These are phyloP conservation scores for Krasilnikovozyma curviuscula DNA, from an alignment of 768 basidiomycete species.

Conservation along the genomic window DNA sequence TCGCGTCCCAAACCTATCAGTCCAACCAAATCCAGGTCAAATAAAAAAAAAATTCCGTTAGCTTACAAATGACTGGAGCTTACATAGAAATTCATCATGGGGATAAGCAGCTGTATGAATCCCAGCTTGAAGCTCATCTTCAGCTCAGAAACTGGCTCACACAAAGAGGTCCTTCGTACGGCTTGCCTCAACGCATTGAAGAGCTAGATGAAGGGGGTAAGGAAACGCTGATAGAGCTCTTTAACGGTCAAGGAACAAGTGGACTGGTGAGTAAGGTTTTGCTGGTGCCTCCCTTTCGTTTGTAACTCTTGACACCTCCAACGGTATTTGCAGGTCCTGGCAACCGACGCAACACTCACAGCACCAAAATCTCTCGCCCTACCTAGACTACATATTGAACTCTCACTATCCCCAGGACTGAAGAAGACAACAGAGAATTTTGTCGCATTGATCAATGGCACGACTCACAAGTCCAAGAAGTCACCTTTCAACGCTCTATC, in stretches of 20 bases:
- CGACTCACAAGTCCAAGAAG: slow-evolving; percentile 33
- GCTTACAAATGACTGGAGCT: too few relatives aligned
- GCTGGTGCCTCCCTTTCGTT: not conserved
- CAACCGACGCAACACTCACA: too few relatives aligned
- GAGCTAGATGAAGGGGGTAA: slow-evolving; percentile 32
- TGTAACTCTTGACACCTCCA: not conserved
- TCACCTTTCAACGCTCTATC: slow-evolving; percentile 33
- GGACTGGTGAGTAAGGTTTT: not conserved
- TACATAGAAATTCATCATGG: too few relatives aligned
- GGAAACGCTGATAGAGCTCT: slow-evolving; percentile 25
- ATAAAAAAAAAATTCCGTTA: too few relatives aligned
- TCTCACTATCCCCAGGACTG: slow-evolving; percentile 29
- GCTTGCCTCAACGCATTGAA: slow-evolving; percentile 27
- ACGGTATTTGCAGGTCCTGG: slow-evolving; percentile 23
- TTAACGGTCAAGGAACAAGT: slow-evolving; percentile 15
- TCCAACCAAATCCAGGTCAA: too few relatives aligned
- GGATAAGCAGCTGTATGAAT: not conserved
- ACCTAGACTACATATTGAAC: slow-evolving; percentile 31
- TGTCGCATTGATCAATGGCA: slow-evolving; percentile 29
- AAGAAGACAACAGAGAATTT: slow-evolving; percentile 36
- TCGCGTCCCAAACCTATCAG: too few relatives aligned
- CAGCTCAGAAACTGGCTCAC: slow-evolving; percentile 20
- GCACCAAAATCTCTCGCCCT: slow-evolving; percentile 29
- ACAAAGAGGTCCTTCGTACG: slow-evolving; percentile 31
- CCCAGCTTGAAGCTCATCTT: not conserved